Conservation (phyloP, 768 basidiomycete species). For the Termitomyces sp. region DNA sequence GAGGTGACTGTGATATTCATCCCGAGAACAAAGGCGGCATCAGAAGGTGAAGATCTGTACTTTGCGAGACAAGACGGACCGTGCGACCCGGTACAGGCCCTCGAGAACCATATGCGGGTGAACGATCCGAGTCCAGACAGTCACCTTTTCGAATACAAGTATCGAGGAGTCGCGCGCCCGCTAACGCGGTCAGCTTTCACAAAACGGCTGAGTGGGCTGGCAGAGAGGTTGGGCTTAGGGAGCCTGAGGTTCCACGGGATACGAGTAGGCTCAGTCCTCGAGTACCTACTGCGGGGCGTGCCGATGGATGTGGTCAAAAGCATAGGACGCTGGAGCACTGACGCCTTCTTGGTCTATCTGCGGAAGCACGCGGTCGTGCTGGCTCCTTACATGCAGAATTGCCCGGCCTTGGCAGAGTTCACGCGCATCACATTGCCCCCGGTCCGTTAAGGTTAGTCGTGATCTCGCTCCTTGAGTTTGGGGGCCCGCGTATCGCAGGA, state of each 20-base stretch:
- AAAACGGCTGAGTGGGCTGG: constrained; percentile 2
- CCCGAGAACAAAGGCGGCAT: constrained; percentile 1
- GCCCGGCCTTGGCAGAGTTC: not conserved
- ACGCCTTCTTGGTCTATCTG: not conserved
- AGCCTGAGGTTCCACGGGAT: constrained; percentile 23
- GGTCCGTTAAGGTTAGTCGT: not conserved
- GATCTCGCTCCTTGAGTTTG: not conserved
- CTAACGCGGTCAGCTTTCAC: constrained; percentile 20
- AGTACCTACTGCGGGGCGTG: constrained; percentile 20
- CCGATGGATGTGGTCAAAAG: not conserved
- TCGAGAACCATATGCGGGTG: constrained; percentile 1
- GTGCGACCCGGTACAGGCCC: constrained; percentile 4
- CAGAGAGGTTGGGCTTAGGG: not conserved
- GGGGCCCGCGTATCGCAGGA: not conserved
- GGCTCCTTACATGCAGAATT: not conserved
- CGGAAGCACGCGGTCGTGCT: not conserved
- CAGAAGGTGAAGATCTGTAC: constrained; percentile 8
- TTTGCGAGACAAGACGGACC: constrained; percentile 10
- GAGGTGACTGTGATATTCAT: constrained; percentile 11
- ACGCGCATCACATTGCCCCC: not conserved
- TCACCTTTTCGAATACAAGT: constrained; percentile 9
- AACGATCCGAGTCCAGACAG: constrained; percentile 1
- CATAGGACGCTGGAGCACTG: constrained; percentile 6
- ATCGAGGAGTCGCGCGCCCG: not conserved
- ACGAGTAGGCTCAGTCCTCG: constrained; percentile 18